Conservation (phyloP, 1,284 basidiomycete species). For the Clitocybe nebularis region DNA sequence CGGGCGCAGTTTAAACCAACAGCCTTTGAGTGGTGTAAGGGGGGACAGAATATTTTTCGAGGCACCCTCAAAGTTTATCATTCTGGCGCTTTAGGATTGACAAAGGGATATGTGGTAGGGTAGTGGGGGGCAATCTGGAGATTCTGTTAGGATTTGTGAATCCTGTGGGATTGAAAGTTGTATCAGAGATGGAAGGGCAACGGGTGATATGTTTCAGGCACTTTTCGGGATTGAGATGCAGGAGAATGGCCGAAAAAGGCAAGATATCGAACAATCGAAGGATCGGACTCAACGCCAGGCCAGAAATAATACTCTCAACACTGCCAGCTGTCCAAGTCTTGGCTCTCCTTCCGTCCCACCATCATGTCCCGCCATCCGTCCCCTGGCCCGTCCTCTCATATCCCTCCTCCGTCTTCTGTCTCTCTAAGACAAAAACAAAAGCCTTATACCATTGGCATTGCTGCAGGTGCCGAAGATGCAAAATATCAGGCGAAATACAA, state of each 20-base stretch:
- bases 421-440: conserved; percentile 49
- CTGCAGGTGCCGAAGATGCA: conserved; percentile 79
- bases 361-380: conserved; percentile 55
- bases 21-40: too few relatives aligned
- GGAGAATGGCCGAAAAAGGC: conserved; percentile 29
- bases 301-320: conserved; percentile 27
- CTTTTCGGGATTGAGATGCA: conserved; percentile 7
- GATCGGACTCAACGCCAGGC: conserved; percentile 26
- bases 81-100: too few relatives aligned
- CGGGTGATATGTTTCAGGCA: conserved; percentile 4
- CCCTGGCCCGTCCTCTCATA: conserved; percentile 40
- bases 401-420: conserved; percentile 19
- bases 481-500: conserved; percentile 90
- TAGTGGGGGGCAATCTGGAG: too few relatives aligned
- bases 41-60: too few relatives aligned
- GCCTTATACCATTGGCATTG: conserved; percentile 55
- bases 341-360: conserved; percentile 29
- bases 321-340: conserved; percentile 28
- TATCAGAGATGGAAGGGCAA: too few relatives aligned
- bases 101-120: too few relatives aligned
- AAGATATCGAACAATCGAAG: conserved; percentile 30
- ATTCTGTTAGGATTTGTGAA: too few relatives aligned
- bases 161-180: background rate
- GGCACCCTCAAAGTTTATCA: too few relatives aligned
- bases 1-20: too few relatives aligned